Evolutionary conservation across 208 protist species (phyloP).

Genomic region (Sergeia podlipaevii): DNA sequence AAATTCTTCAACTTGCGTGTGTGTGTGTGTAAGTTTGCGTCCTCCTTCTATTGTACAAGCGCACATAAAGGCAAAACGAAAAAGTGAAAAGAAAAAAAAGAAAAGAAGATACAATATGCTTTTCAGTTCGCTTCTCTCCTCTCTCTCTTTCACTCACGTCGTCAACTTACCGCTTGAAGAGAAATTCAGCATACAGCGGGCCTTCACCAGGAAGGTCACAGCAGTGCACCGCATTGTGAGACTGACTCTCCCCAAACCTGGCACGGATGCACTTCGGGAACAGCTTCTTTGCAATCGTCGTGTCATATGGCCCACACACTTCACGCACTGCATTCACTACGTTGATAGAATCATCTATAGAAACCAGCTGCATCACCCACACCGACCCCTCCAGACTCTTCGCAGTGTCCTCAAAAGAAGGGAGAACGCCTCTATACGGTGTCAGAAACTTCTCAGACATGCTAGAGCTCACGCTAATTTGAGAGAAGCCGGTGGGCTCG

Average conservation of each 20-base stretch:
- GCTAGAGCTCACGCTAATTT: constrained; percentile 44
- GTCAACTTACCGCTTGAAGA: constrained; percentile 37
- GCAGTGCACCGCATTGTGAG: constrained; percentile 93
- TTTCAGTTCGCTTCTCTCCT: too few species aligned
- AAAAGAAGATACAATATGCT: not conserved
- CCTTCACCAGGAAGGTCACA: constrained; percentile 94
- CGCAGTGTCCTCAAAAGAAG: constrained; percentile 44
- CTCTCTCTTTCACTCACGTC: not conserved
- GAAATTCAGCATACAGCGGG: constrained; percentile 73
- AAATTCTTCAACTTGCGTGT: too few species aligned
- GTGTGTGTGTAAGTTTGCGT: too few species aligned
- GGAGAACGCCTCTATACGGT: constrained; percentile 78
- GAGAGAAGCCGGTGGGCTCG: constrained; percentile 56
- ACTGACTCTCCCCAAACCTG: constrained; percentile 72
- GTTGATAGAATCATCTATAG: constrained; percentile 35
- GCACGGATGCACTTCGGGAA: constrained; percentile 85
- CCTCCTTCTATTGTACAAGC: too few species aligned
- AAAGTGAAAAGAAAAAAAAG: not conserved
- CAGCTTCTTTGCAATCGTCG: constrained; percentile 77
- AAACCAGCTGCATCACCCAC: constrained; percentile 81
- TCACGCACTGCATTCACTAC: constrained; percentile 56
- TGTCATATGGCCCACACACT: constrained; percentile 80
- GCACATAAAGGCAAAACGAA: constrained; percentile 2
- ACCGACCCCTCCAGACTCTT: constrained; percentile 47
- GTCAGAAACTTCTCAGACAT: constrained; percentile 52